Evolutionary conservation across 805 yeast genomes (phyloP), one percentile per base, ranked within the genome.

Genomic region (Pichia phayaonensis): DNA sequence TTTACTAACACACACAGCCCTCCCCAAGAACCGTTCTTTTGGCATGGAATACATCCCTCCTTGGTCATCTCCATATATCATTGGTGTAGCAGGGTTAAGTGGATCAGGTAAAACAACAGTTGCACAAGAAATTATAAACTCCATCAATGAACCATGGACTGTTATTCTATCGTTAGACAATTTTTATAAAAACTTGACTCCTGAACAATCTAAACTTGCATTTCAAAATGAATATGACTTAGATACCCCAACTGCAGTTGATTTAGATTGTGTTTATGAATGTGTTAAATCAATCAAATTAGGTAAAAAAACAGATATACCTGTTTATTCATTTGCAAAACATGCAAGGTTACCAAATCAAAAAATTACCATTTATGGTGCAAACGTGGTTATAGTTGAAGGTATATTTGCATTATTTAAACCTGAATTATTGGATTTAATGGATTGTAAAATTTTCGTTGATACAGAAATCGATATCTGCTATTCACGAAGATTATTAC

Each of bases 61-160:
- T n/a, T 86, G 95, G 95, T 80, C 82, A 1, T 83, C 85, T 46
- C 95, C 95, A 0, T 87, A 86, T 59, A 79, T 87, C 46, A 87
- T 87, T 56, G 95, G 95, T n/a, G 77, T 87, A 20, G 95, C 95
- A 0, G 95, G 96, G 1, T 76, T 80, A 24, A 80, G 87, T 16
- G 95, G 98, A 2, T 87, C 96, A 0, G 99, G 99, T 1, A 92
- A 92, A 63, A 92, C 98, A 0, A 84, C 95, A 36, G 88, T 94
- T 20, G 94, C 97, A 0, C 82, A 89, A 39, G 77, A 79, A 55
- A 84, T 94, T 58, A 86, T 90, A 47, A 79, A 84, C 49, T 81
- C 83, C 54, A 68, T 79, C 53, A 83, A 88, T 67, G 88, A 88
- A 49, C 98, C 98, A 1, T 90, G 98, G 97, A 88, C 97, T 0